These are phyloP conservation scores for Phytophthora syringae DNA, from an alignment of 352 stramenopile species.

Conservation along the genomic window DNA sequence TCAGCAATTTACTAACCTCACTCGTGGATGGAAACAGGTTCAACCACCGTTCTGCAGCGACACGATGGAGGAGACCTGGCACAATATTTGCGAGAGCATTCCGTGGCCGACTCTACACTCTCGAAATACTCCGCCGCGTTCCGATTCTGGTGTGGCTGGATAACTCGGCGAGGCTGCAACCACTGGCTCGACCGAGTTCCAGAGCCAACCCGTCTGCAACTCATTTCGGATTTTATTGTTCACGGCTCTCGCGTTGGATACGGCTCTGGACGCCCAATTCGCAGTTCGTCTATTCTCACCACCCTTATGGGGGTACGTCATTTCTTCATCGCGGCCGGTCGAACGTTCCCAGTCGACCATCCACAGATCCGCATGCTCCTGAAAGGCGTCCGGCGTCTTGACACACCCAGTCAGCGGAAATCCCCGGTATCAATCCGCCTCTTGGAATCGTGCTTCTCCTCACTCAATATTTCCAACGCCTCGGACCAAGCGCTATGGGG, in stretches of 20 bases:
- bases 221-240: not conserved
- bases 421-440: conserved; percentile 1
- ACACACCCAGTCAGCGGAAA: not conserved
- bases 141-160: not conserved
- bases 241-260: too few relatives aligned
- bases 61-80: not conserved
- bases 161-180: not conserved
- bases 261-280: not conserved
- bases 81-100: conserved; percentile 11
- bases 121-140: not conserved
- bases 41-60: not conserved
- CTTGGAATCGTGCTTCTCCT: conserved; percentile 3
- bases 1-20: too few relatives aligned
- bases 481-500: conserved; percentile 7
- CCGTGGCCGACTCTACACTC: conserved; percentile 13
- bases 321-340: not conserved
- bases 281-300: not conserved
- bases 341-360: not conserved
- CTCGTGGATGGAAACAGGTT: too few relatives aligned
- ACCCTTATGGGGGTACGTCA: not conserved
- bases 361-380: conserved; percentile 15
- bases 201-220: too few relatives aligned
- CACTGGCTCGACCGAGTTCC: not conserved
- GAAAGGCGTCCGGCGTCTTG: not conserved
- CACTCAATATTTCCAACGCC: not conserved